A percentile compares a stretch with the other conserved stretches of the same genome.
phyloP scores from a whole-genome alignment of 1,284 basidiomycete genomes.

The Tilletia setariae region DNA sequence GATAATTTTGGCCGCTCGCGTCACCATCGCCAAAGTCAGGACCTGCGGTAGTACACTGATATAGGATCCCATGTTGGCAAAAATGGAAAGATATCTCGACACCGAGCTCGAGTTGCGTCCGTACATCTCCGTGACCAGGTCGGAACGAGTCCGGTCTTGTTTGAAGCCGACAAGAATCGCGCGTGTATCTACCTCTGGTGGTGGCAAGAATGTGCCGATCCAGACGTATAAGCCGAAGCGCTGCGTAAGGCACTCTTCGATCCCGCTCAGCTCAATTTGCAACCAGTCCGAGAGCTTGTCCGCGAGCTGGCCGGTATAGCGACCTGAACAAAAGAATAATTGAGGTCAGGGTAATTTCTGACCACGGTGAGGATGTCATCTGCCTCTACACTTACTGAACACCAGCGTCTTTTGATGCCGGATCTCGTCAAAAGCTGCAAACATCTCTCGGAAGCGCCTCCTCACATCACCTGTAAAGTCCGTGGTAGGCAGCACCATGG shows the following conservation, averaged over 20 bases:
- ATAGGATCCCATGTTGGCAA: neutral
- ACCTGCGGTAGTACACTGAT: neutral
- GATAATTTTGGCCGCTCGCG: neutral
- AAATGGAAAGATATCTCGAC: neutral
- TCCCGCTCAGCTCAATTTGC: neutral
- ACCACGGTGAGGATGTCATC: no score
- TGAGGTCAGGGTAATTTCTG: neutral
- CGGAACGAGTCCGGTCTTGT: neutral
- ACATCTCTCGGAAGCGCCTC: neutral
- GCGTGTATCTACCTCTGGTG: neutral
- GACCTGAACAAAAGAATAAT: neutral
- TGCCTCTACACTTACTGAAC: neutral
- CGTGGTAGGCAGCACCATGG: neutral
- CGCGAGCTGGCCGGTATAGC: neutral
- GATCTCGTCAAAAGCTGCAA: conserved; percentile 1
- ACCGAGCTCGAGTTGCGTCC: neutral
- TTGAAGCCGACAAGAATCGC: neutral
- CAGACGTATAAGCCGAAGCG: neutral
- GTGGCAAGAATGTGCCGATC: neutral
- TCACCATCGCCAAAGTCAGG: neutral
- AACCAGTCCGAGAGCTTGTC: neutral
- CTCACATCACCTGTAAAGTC: neutral
- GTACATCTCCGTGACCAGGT: neutral
- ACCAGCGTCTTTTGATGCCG: neutral
- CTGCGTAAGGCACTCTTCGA: neutral